Base-by-base conservation (phyloP, 768 basidiomycete species). In the Pilatotrama ljubarskyi region DNA sequence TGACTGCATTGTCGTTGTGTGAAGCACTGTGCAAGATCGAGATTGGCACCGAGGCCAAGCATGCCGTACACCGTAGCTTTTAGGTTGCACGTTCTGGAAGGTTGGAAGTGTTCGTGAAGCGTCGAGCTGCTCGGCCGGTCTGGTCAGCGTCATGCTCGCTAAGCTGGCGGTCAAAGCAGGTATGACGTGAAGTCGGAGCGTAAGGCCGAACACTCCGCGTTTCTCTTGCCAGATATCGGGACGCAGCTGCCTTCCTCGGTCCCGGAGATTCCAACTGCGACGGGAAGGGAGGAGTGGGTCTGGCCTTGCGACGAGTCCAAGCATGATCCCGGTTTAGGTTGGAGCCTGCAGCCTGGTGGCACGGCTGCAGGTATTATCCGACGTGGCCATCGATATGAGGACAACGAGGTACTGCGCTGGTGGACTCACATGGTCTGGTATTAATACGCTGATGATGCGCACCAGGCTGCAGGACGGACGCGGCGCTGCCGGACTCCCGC, bases 1-100 rank as follows among this genome's bases (percentile, higher is more conserved):
- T 29, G 14, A 48, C 15, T 17, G 20, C 14, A 15, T 10, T n/a
- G 11, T 22, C 20, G 29, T 35, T 25, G 43, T 14, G 29, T 22
- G n/a, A 25, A 40, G 22, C 49, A 49, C 47, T 49, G 46, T 15
- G 46, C 25, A 22, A 29, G 41, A 61, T 61, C 53, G 38, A 55
- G 59, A 61, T 61, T 55, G 55, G 49, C 55, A 57, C 55, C 55
- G 55, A 57, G 55, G 46, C 47, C 55, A 57, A 57, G 55, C 55
- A 57, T 57, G 55, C 55, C 55, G 55, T 57, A 57, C 25, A 37
- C 55, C 37, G 55, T 57, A 57, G 55, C 47, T 57, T 57, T 57
- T 49, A 57, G 55, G 55, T 49, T 57, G 55, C 15, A 37, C 13
- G 40, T 61, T 62, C 61, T 62, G 55, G 61, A 62, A 62, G 44